Conservation (phyloP, 805 yeast species). For the Candida chauliodis region DNA sequence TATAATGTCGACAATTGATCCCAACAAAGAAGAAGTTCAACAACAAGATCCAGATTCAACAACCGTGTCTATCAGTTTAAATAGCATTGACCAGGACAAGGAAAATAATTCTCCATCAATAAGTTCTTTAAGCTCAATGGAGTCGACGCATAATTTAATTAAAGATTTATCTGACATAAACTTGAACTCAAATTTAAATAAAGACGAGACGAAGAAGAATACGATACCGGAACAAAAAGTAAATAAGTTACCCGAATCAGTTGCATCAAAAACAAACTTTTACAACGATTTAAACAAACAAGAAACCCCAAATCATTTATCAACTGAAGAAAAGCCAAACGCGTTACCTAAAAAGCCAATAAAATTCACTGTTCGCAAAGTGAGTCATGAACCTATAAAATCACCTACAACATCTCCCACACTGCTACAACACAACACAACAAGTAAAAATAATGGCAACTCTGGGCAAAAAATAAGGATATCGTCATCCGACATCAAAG, state of each 20-base stretch:
- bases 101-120: slow-evolving; percentile 12
- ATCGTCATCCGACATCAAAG: not conserved
- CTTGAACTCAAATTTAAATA: not conserved
- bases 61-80: slow-evolving; percentile 1
- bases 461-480: not conserved
- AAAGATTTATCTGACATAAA: slow-evolving; percentile 16
- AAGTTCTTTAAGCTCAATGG: slow-evolving; percentile 22
- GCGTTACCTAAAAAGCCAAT: slow-evolving; percentile 21
- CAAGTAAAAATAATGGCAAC: not conserved
- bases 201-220: not conserved
- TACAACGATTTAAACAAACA: slow-evolving; percentile 5
- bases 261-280: slow-evolving; percentile 9
- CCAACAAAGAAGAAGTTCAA: not conserved
- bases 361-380: slow-evolving; percentile 32
- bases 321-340: not conserved
- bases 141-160: slow-evolving; percentile 23
- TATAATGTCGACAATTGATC: too few relatives aligned
- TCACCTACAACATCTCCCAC: slow-evolving; percentile 11
- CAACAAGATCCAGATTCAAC: slow-evolving; percentile 2
- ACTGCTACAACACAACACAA: not conserved
- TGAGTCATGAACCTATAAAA: slow-evolving; percentile 24
- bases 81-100: not conserved
- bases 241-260: slow-evolving; percentile 7
- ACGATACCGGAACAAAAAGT: not conserved
- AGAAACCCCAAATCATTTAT: not conserved